These are phyloP conservation scores for Russula foetens DNA, from an alignment of 768 basidiomycete species.

Conservation along the genomic window DNA sequence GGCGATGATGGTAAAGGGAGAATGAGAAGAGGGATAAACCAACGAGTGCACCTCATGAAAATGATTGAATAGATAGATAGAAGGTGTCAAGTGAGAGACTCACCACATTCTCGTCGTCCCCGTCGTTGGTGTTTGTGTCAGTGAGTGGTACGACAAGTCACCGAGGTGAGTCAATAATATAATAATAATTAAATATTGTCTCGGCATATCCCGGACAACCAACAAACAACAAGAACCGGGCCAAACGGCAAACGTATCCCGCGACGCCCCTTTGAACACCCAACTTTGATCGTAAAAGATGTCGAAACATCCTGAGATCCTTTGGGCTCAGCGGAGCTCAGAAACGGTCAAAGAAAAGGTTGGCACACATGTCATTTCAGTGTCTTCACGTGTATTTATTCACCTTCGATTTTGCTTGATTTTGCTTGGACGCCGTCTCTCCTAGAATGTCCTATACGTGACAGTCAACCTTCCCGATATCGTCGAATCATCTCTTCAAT, in stretches of 20 bases:
- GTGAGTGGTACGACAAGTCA: background rate
- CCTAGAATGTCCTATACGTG: slow-evolving; percentile 80
- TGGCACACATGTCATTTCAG: slow-evolving; percentile 9
- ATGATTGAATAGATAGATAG: background rate
- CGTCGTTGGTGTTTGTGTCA: background rate
- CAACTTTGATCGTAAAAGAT: slow-evolving; percentile 9
- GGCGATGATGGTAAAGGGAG: slow-evolving; percentile 74
- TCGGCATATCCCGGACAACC: slow-evolving; percentile 1
- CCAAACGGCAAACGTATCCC: no score
- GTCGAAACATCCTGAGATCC: slow-evolving; percentile 70
- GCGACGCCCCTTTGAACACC: no score
- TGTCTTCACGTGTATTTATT: slow-evolving; percentile 3
- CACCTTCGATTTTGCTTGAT: background rate
- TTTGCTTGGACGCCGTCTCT: background rate
- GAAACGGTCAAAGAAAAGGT: slow-evolving; percentile 60
- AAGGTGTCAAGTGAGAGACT: slow-evolving; percentile 22
- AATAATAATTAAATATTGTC: background rate
- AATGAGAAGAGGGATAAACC: slow-evolving; percentile 73
- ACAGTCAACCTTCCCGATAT: slow-evolving; percentile 82
- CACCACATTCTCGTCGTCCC: slow-evolving; percentile 43
- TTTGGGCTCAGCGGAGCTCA: slow-evolving; percentile 93
- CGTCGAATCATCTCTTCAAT: slow-evolving; percentile 46
- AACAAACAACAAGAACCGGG: background rate
- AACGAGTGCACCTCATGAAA: slow-evolving; percentile 67
- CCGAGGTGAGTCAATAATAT: background rate